Evolutionary conservation across 1,284 basidiomycete genomes (phyloP), one percentile per base, ranked within the genome.

Genomic region (Neotropicomus parvogracilis): DNA sequence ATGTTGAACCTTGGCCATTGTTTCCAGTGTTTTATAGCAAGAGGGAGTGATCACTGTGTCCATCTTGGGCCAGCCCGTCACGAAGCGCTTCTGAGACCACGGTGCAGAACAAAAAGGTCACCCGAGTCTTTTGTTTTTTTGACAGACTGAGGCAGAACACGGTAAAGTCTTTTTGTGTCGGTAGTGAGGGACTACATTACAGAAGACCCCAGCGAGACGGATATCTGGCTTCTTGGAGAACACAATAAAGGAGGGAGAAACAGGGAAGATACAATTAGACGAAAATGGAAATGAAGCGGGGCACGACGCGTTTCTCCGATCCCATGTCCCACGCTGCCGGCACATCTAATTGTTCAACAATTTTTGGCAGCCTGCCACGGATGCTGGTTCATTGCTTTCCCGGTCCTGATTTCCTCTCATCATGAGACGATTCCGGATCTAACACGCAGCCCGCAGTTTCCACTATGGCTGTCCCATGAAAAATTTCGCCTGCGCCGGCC

Each of bases 191-290:
- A 52, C 51, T 53, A 47, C 53, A 67, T 63, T 65, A 55, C 52
- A 51, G 55, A 64, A 52, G 56, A 27, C 37, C 40, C 47, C 53
- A 60, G 51, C 54, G 51, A 52, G 31, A 52, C 58, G 53, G 24
- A 50, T 50, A 54, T 32, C 50, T 44, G 52, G 41, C 64, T 65
- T 65, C 58, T 53, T 53, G 56, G 46, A 48, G 37, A 66, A 65
- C 62, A 68, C 66, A 65, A 68, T 65, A 68, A 60, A 66, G 36
- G 8, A 60, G 52, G 51, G 55, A 66, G 58, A 68, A 68, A 65
- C 55, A 36, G 63, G 63, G 49, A 66, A 55, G 42, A 66, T 59
- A 65, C 66, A 65, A 65, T 67, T 67, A 55, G 65, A 68, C 62
- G 52, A 62, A 66, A 67, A 66, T 61, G 63, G 63, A 65, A 65